Evolutionary conservation across 257 asterid genomes (phyloP).

Genomic region (Paulownia fortunei): DNA sequence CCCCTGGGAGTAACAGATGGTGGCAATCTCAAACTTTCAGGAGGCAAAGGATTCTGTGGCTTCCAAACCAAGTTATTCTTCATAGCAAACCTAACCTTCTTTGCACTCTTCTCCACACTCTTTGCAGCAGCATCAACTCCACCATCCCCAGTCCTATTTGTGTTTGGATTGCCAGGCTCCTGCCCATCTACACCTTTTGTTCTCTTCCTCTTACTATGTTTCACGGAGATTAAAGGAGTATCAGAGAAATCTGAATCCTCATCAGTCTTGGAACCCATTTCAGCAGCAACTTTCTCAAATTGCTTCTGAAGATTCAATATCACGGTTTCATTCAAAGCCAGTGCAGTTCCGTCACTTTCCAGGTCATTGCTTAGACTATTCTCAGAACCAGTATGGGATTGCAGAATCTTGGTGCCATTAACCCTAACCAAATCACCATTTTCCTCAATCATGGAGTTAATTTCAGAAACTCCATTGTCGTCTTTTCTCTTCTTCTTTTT

Average conservation of each 20-base stretch:
- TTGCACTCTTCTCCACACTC: conserved; percentile 70
- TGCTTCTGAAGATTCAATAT: conserved; percentile 85
- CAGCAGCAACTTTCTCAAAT: conserved; percentile 89
- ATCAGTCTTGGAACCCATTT: conserved; percentile 44
- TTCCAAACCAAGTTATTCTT: conserved; percentile 93
- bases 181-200: conserved; percentile 36
- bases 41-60: conserved; percentile 92
- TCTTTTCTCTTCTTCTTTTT: conserved; percentile 47
- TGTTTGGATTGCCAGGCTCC: conserved; percentile 25
- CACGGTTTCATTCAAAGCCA: conserved; percentile 52
- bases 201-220: conserved; percentile 62
- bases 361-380: conserved; percentile 30
- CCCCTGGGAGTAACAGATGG: conserved; percentile 95
- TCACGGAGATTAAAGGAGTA: conserved; percentile 42
- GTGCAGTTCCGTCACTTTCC: conserved; percentile 41
- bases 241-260: conserved; percentile 42
- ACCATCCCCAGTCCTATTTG: conserved; percentile 40
- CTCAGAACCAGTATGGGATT: conserved; percentile 17
- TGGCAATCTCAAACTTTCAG: conserved; percentile 85
- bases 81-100: conserved; percentile 88
- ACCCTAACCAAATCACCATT: conserved; percentile 24
- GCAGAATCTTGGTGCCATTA: conserved; percentile 30
- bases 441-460: conserved; percentile 31
- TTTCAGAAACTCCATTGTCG: conserved; percentile 36
- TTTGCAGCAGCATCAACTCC: conserved; percentile 41